Evolutionary conservation across 176 grass and related monocot species (phyloP), one percentile per base, ranked within the genome.

Genomic region (Rhynchospora tenuis): DNA sequence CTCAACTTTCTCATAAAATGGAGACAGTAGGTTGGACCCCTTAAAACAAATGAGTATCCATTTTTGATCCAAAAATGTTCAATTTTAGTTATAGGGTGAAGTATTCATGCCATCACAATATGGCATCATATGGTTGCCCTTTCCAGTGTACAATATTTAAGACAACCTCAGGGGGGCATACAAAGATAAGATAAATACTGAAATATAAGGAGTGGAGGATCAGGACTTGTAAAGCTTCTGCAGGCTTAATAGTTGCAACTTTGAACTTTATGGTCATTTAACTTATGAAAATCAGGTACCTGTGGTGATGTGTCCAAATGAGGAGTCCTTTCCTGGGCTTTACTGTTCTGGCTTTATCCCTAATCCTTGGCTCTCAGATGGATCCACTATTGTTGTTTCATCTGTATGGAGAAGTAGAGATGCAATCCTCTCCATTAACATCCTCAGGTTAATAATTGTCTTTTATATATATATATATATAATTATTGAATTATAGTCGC

Each of bases 301-400:
- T 61, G 58, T 93, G 85, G 91, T 98, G 44, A 90, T 90, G 93
- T 93, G 81, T 43, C 93, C 91, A 86, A 87, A 90, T 54, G 83
- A 89, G 47, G 83, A 85, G 20, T 87, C 84, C 48, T 98, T 98
- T 73, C 93, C 96, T 64, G 96, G 91, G 28, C 91, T 90, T 81
- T 91, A 83, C 84, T 85, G 86, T 78, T 91, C 24, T 70, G 58
- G 87, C 61, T 55, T 94, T 59, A 89, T 91, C 45, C 64, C 87
- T 64, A 61, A 87, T 88, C 95, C 92, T 81, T 98, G 95, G 95
- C 89, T 98, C 88, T 85, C 90, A 19, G 91, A 95, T 89, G 92
- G 92, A 83, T 80, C 45, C 28, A 95, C 95, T 84, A 86, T 98
- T 85, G 71, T 98, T 86, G 45, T 95, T 79, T 95, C 95, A 79